Evolutionary conservation across 2,329 filamentous ascomycete genomes (phyloP).

Genomic region (Calonectria ilicicola): DNA sequence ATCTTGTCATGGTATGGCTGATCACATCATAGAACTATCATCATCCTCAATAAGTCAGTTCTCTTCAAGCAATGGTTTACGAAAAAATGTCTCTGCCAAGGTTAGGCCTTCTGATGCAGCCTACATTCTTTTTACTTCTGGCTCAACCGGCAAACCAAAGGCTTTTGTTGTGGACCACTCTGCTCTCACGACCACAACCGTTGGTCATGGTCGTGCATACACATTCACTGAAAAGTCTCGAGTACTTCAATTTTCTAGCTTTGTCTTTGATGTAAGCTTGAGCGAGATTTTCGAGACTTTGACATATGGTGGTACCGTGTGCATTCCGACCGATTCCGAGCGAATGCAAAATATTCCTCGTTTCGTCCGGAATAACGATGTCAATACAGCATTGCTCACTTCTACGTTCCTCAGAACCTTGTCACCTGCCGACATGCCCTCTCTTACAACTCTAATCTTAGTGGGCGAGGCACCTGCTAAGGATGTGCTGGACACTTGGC

Average conservation of each 20-base stretch:
- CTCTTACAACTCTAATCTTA: conserved; percentile 13
- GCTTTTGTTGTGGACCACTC: conserved; percentile 54
- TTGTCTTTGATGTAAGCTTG: conserved; percentile 54
- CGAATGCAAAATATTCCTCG: conserved; percentile 29
- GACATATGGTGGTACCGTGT: conserved; percentile 52
- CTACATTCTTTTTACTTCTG: conserved; percentile 66
- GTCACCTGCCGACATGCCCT: neutral
- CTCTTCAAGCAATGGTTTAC: neutral
- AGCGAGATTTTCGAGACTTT: conserved; percentile 54
- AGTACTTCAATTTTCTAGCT: conserved; percentile 41
- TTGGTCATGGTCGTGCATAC: neutral
- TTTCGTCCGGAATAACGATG: neutral
- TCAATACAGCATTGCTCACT: neutral
- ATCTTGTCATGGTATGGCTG: neutral
- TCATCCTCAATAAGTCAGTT: neutral
- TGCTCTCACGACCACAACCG: neutral
- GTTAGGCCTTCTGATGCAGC: neutral
- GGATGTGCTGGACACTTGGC: conserved; percentile 21
- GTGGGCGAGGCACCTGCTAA: conserved; percentile 25
- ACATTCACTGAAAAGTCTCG: conserved; percentile 11
- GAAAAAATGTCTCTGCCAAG: neutral
- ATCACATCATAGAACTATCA: neutral
- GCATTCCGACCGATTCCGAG: conserved; percentile 51
- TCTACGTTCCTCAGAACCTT: conserved; percentile 1
- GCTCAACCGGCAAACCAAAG: conserved; percentile 66